Percentiles rank a stretch among this genome's conserved stretches.
phyloP scores from a whole-genome alignment of 2,329 filamentous ascomycete species.

The Penicillium thymicola region DNA sequence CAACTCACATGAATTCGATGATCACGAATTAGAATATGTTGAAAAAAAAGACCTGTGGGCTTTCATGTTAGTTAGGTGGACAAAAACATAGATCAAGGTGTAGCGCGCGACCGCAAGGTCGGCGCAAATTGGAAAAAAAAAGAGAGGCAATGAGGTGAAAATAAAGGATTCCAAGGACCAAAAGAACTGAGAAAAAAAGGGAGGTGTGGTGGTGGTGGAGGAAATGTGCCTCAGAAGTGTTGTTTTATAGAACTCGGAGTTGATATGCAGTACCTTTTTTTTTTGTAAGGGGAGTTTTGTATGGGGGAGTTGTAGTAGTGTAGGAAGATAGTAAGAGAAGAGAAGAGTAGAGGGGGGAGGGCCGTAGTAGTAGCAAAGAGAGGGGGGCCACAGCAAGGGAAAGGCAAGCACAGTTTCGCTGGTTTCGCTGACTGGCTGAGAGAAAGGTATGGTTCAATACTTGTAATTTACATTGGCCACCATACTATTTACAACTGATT shows the following conservation, averaged over 20 bases:
- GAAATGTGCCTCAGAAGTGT: slow-evolving; percentile 13
- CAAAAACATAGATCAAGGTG: slow-evolving; percentile 1
- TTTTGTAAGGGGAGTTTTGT: slow-evolving; percentile 38
- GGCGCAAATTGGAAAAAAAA: slow-evolving; percentile 13
- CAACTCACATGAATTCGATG: slow-evolving; percentile 7
- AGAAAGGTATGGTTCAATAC: slow-evolving; percentile 23
- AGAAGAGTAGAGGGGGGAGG: slow-evolving; percentile 31
- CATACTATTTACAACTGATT: neutral
- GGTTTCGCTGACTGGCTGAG: slow-evolving; percentile 28
- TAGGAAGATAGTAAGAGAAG: slow-evolving; percentile 28
- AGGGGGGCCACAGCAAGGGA: slow-evolving; percentile 31
- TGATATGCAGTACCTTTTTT: slow-evolving; percentile 37
- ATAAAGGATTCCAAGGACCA: slow-evolving; percentile 10
- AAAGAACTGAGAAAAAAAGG: slow-evolving; percentile 15
- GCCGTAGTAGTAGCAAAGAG: slow-evolving; percentile 36
- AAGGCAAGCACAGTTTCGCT: slow-evolving; percentile 2
- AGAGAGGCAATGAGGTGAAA: slow-evolving; percentile 9
- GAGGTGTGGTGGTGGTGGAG: slow-evolving; percentile 27
- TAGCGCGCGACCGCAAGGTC: slow-evolving; percentile 14
- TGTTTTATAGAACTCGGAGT: slow-evolving; percentile 31
- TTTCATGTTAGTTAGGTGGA: slow-evolving; percentile 1
- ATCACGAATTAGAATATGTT: neutral
- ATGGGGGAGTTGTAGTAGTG: slow-evolving; percentile 31
- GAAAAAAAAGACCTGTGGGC: slow-evolving; percentile 1
- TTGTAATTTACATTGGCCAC: slow-evolving; percentile 11